Base-by-base conservation (phyloP, 345 rosid species). In the Balakata baccata region DNA sequence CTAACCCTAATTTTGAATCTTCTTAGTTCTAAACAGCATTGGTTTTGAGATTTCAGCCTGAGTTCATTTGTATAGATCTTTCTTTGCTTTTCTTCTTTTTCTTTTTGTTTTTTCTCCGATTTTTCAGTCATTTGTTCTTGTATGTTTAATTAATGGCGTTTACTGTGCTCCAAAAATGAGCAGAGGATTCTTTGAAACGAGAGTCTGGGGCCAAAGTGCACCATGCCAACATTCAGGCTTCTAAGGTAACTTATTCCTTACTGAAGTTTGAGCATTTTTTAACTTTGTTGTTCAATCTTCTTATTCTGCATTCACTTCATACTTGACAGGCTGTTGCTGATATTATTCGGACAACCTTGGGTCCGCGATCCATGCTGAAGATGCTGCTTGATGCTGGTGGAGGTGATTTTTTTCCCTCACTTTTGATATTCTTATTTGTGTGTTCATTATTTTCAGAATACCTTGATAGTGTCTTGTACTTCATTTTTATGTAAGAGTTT, bases 141-240 rank as follows among this genome's bases (percentile, higher is more conserved):
- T 43, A 6, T 39, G 8, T 25, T 41, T 49, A 66, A 73, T 37
- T 23, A 50, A 13, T 81, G 14, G 18, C 56, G 61, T 22, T 64
- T 72, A 59, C 25, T 25, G 38, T 49, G 51, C 70, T 59, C 20
- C 13, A 57, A 69, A 69, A 34, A 43, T 81, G 71, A 49, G 38
- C 89, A 95, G 99, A 91, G 89, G 98, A 92, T 82, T 92, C 99
- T 0, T 75, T 95, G 85, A 90, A 95, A 66, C 98, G 98, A 16
- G 98, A 95, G 80, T 88, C 99, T 53, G 99, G 99, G 72, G 71
- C 77, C n/a, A 95, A 87, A 82, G 97, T 92, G 37, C 97, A 92
- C 16, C 97, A 85, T 92, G 92, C 85, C 77, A 94, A 94, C 77
- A 90, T 92, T 70, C 96, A 92, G 73, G 97, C 98, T 56, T 86